These are phyloP conservation scores for Didymellaceae sp. DNA, from an alignment of 2,329 filamentous ascomycete species.

Conservation along the genomic window DNA sequence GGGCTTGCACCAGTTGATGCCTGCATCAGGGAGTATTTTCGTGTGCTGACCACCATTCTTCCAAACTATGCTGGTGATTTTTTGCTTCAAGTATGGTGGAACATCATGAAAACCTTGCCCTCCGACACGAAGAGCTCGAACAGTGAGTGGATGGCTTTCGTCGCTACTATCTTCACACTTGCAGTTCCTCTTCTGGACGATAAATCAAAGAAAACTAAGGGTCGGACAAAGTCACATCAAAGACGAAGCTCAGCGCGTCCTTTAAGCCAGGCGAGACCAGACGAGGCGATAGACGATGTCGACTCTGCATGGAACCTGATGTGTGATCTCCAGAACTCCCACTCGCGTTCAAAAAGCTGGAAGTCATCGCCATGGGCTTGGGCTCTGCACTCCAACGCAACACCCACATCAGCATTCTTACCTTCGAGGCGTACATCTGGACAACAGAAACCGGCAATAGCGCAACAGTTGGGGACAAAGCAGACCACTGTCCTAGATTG, in stretches of 20 bases:
- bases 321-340: constrained; percentile 39
- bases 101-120: constrained; percentile 36
- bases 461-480: constrained; percentile 38
- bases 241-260: constrained; percentile 34
- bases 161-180: constrained; percentile 50
- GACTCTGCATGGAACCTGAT: constrained; percentile 43
- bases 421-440: constrained; percentile 28
- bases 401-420: constrained; percentile 31
- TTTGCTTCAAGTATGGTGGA: constrained; percentile 49
- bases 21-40: constrained; percentile 40
- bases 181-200: constrained; percentile 46
- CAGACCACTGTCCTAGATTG: constrained; percentile 35
- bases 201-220: constrained; percentile 29
- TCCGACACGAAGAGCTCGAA: constrained; percentile 19
- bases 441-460: constrained; percentile 23
- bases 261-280: constrained; percentile 32
- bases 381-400: constrained; percentile 38
- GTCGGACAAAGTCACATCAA: constrained; percentile 27
- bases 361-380: constrained; percentile 44
- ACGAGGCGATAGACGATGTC: constrained; percentile 32
- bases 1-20: constrained; percentile 38
- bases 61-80: constrained; percentile 47
- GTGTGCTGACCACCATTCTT: constrained; percentile 41
- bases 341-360: constrained; percentile 40
- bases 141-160: constrained; percentile 50